Conservation (phyloP, 257 asterid species). For the Jacaranda copaia region DNA sequence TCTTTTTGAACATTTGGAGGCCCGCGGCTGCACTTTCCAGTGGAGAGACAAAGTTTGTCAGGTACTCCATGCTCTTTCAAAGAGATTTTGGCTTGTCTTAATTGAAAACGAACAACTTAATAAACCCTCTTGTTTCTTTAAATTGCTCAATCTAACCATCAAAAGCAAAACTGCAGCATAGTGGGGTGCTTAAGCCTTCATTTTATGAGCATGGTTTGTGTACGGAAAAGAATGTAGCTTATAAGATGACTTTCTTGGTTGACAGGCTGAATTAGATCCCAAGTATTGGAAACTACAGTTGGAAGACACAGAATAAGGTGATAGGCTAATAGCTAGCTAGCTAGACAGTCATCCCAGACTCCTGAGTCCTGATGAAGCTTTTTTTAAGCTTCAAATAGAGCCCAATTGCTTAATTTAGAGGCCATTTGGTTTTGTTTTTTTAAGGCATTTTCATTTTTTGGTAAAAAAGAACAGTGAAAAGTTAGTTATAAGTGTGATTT, state of each 20-base stretch:
- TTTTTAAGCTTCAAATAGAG: too few relatives aligned
- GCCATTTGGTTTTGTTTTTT: too few relatives aligned
- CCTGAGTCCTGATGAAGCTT: too few relatives aligned
- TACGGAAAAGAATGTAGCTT: not conserved
- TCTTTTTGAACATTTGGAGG: conserved; percentile 70
- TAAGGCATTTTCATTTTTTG: too few relatives aligned
- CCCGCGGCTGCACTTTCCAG: conserved; percentile 78
- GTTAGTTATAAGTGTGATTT: too few relatives aligned
- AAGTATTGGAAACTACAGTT: conserved; percentile 76
- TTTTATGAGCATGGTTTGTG: not conserved
- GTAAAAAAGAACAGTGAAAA: too few relatives aligned
- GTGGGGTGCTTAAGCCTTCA: not conserved
- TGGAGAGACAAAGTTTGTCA: conserved; percentile 79
- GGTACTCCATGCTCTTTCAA: conserved; percentile 46
- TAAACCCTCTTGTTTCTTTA: too few relatives aligned
- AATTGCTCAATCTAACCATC: too few relatives aligned
- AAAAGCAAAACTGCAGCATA: too few relatives aligned
- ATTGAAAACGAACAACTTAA: not conserved
- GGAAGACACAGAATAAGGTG: conserved; percentile 46
- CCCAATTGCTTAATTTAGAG: too few relatives aligned
- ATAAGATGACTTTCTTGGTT: conserved; percentile 2
- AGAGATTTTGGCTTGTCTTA: not conserved
- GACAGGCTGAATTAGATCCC: conserved; percentile 80
- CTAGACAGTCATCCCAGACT: too few relatives aligned
- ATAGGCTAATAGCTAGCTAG: not conserved